These are phyloP conservation scores for Wickerhamiella alocasiicola DNA, from an alignment of 805 yeast genomes.

Conservation along the genomic window DNA sequence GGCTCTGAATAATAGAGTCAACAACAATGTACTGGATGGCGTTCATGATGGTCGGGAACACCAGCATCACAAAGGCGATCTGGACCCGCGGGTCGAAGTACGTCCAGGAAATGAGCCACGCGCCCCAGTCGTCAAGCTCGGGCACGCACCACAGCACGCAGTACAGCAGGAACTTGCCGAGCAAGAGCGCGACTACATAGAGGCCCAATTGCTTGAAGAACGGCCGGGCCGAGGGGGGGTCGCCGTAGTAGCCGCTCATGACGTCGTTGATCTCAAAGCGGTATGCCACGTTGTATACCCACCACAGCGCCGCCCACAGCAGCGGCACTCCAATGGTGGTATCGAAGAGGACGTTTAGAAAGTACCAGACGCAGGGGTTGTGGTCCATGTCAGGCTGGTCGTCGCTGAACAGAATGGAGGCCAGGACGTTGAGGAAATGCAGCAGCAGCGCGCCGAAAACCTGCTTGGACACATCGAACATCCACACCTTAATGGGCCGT, in stretches of 20 bases:
- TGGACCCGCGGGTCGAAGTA: constrained; percentile 62
- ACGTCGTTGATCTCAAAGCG: constrained; percentile 32
- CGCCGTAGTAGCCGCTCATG: constrained; percentile 50
- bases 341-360: constrained; percentile 74
- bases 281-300: constrained; percentile 32
- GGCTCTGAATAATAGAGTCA: constrained; percentile 48
- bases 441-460: constrained; percentile 75
- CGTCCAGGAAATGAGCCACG: constrained; percentile 71
- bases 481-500: constrained; percentile 82
- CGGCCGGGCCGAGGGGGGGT: constrained; percentile 48
- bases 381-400: constrained; percentile 32
- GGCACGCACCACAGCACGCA: constrained; percentile 50
- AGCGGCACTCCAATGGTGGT: constrained; percentile 90
- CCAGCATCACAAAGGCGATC: constrained; percentile 74
- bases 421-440: constrained; percentile 61
- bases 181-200: constrained; percentile 48
- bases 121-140: constrained; percentile 55
- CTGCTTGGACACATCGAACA: constrained; percentile 81
- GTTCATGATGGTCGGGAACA: constrained; percentile 32
- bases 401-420: constrained; percentile 44
- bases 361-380: constrained; percentile 92
- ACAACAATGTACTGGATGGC: constrained; percentile 42
- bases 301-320: constrained; percentile 41
- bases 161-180: constrained; percentile 52
- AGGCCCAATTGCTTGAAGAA: constrained; percentile 60